Conservation (phyloP, 768 basidiomycete species). For the Russula dissimulans region DNA sequence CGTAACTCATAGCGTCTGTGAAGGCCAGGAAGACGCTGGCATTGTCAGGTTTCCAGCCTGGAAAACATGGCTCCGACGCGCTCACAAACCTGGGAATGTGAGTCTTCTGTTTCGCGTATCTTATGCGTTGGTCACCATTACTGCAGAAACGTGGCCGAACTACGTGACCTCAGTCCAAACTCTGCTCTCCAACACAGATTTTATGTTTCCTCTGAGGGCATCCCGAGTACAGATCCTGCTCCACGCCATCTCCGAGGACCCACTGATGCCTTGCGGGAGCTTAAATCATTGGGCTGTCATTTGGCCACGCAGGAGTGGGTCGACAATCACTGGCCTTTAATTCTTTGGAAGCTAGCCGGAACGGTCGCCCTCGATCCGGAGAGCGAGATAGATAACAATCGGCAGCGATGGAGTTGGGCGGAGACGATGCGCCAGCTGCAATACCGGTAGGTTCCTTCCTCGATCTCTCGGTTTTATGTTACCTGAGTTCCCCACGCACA, state of each 20-base stretch:
- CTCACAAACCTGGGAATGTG: slow-evolving; percentile 47
- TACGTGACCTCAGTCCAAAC: slow-evolving; percentile 5
- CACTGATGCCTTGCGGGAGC: slow-evolving; percentile 44
- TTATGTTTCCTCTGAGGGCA: background rate
- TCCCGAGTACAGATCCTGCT: background rate
- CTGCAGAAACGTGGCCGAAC: slow-evolving; percentile 14
- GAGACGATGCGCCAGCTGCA: slow-evolving; percentile 76
- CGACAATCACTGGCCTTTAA: slow-evolving; percentile 81
- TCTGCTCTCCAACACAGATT: slow-evolving; percentile 12
- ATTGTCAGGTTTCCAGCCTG: slow-evolving; percentile 44
- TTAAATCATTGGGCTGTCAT: slow-evolving; percentile 49
- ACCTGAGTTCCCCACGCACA: slow-evolving; percentile 13
- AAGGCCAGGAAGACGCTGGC: slow-evolving; percentile 36
- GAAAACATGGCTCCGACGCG: slow-evolving; percentile 34
- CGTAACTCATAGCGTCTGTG: background rate
- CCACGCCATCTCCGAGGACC: slow-evolving; percentile 24
- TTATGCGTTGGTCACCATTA: background rate
- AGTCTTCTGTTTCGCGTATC: background rate
- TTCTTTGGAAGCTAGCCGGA: slow-evolving; percentile 93
- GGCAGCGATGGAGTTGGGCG: slow-evolving; percentile 69
- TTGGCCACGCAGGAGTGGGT: slow-evolving; percentile 77
- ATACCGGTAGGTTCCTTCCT: slow-evolving; percentile 53
- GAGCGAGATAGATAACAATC: slow-evolving; percentile 36
- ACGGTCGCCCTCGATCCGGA: slow-evolving; percentile 69
- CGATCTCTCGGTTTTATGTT: background rate